A percentile compares a stretch with the other conserved stretches of the same genome.
These are phyloP conservation scores for Cornus kousa DNA, from an alignment of 148 eudicot genomes.

Conservation along the genomic window DNA sequence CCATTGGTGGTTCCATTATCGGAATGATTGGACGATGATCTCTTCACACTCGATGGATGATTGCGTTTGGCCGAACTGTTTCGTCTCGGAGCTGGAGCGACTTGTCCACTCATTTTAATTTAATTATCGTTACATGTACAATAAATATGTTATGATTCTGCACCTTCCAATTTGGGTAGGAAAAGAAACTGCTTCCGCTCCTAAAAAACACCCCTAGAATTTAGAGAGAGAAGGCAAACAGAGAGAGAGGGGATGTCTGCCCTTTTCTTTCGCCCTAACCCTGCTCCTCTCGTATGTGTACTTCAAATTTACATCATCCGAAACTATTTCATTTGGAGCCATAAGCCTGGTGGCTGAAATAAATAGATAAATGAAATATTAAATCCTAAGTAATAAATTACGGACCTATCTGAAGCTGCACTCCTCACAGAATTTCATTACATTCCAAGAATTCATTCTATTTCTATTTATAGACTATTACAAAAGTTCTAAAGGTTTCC, in stretches of 20 bases:
- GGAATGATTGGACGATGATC: slow-evolving; percentile 30
- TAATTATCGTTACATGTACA: not conserved
- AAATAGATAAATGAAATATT: no score
- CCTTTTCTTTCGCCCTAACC: not conserved
- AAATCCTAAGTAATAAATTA: no score
- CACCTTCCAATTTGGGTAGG: not conserved
- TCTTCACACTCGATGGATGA: slow-evolving; percentile 29
- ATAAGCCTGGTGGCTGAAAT: no score
- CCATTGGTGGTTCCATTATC: slow-evolving; percentile 53
- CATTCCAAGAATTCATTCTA: no score
- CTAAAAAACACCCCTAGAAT: slow-evolving; percentile 1
- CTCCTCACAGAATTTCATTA: no score
- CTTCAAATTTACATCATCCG: no score
- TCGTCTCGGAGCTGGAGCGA: slow-evolving; percentile 50
- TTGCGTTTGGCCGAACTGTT: slow-evolving; percentile 44
- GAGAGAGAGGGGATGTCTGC: not conserved
- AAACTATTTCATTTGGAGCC: no score
- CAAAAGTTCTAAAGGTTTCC: no score
- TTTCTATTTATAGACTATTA: no score
- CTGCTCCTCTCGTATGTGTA: not conserved
- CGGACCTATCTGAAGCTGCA: no score
- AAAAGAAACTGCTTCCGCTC: not conserved
- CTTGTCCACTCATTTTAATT: slow-evolving; percentile 52
- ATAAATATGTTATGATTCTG: not conserved
- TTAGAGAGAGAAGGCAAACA: slow-evolving; percentile 13